Conservation (phyloP, 2,329 filamentous ascomycete genomes). For the Aquanectria penicillioides region DNA sequence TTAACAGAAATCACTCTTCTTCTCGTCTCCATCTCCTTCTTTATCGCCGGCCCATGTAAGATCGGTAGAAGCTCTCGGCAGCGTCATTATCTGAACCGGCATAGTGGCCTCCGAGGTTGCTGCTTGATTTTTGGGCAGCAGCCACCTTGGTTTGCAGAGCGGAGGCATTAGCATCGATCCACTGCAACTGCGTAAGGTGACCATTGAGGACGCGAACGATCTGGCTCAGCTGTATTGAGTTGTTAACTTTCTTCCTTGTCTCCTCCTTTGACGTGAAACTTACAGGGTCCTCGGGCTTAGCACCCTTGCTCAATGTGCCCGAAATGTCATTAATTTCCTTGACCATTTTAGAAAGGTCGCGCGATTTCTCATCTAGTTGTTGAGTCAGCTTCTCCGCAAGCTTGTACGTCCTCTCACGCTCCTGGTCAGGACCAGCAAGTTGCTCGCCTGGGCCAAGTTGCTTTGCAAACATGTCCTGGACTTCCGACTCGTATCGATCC, state of each 20-base stretch:
- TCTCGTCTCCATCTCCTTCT: constrained; percentile 20
- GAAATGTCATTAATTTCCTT: constrained; percentile 97
- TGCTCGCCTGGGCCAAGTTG: constrained; percentile 80
- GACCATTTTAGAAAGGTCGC: constrained; percentile 94
- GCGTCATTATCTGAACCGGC: constrained; percentile 73
- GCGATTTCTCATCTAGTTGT: constrained; percentile 91
- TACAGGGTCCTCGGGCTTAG: constrained; percentile 88
- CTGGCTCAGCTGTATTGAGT: constrained; percentile 76
- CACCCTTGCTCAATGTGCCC: constrained; percentile 87
- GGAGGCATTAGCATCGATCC: constrained; percentile 88
- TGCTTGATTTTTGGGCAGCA: constrained; percentile 82
- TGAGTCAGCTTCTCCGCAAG: constrained; percentile 92
- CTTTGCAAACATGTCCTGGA: constrained; percentile 86
- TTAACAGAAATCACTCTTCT: constrained; percentile 28
- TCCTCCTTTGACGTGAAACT: constrained; percentile 48
- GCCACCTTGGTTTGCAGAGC: constrained; percentile 84
- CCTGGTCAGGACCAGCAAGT: constrained; percentile 89
- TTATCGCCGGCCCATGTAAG: constrained; percentile 80
- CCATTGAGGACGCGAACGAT: constrained; percentile 95
- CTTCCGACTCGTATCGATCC: constrained; percentile 89
- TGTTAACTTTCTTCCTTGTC: constrained; percentile 38
- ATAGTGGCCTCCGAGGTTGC: constrained; percentile 66
- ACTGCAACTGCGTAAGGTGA: constrained; percentile 90
- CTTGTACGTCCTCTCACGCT: constrained; percentile 96
- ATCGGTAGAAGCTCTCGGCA: constrained; percentile 90